These are phyloP conservation scores for Amphibolis antarctica DNA, from an alignment of 106 monocot genomes.

Conservation along the genomic window DNA sequence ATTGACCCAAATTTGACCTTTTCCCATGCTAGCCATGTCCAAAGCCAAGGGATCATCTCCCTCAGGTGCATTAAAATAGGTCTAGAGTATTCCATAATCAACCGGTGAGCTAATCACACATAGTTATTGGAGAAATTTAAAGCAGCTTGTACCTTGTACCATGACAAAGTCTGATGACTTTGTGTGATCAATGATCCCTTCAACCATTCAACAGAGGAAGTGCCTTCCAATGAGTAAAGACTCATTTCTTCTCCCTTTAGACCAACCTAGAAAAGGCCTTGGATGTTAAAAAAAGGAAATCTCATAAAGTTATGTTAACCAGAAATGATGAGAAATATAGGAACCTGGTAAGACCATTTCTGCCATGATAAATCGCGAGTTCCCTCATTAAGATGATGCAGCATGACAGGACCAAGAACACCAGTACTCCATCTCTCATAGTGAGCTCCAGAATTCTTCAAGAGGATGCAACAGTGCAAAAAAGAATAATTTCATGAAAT, in stretches of 20 bases:
- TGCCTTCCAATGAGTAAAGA: constrained; percentile 68
- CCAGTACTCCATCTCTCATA: constrained; percentile 96
- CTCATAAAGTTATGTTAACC: not conserved
- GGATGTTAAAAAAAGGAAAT: not conserved
- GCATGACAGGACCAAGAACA: constrained; percentile 72
- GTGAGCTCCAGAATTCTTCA: constrained; percentile 80
- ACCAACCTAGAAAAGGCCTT: constrained; percentile 40
- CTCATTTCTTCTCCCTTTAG: constrained; percentile 88
- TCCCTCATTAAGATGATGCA: constrained; percentile 76
- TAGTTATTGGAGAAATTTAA: not conserved
- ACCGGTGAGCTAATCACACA: not conserved
- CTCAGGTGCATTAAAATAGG: constrained; percentile 77
- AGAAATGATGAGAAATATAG: not conserved
- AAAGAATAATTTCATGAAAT: not conserved
- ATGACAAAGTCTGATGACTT: constrained; percentile 63
- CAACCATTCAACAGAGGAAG: constrained; percentile 87
- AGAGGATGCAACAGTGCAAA: not conserved
- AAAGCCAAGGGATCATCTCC: constrained; percentile 87
- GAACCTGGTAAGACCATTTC: constrained; percentile 88
- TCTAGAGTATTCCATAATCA: constrained; percentile 27
- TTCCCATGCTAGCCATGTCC: constrained; percentile 96
- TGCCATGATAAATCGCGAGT: constrained; percentile 88
- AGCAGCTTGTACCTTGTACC: constrained; percentile 60
- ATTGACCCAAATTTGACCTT: constrained; percentile 94
- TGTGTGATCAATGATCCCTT: constrained; percentile 43